Base-by-base conservation (phyloP, 2,329 filamentous ascomycete species). In the Cercospora brassicicola region DNA sequence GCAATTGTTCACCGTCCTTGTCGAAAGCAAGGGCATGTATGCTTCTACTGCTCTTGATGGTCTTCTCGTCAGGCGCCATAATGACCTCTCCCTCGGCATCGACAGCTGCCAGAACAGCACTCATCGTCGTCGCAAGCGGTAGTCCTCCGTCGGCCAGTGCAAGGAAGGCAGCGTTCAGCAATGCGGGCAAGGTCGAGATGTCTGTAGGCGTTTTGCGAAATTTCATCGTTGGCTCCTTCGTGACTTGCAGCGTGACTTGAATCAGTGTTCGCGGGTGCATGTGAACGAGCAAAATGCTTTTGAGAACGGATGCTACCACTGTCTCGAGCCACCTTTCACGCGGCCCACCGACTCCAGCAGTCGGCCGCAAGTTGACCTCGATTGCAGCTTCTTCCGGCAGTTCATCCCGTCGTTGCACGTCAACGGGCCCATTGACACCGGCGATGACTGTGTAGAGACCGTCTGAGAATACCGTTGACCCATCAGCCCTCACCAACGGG, bases 351-450 rank as follows among this genome's bases (percentile, higher is more conserved):
- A 95, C 89, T 15, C 94, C 94, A 71, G 90, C 89, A 39, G 91
- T 90, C 59, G 94, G 94, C 78, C 95, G 89, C 72, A 99, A 88
- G 78, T 94, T 89, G 67, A 99, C 92, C 80, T 98, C 95, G 72
- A 99, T 85, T 60, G 90, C 88, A 30, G 94, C 93, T 82, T 97
- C 93, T 80, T 96, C 94, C 7, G 95, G 91, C 73, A 95, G 88
- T 79, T 98, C 93, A 78, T 99, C 94, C 75, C 92, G 89, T 75
- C 94, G 88, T 74, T 89, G 89, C 15, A 94, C 92, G 82, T 99
- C 95, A 73, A 98, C 88, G 15, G 95, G 95, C 0, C 94, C 95
- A 80, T 97, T 98, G 73, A 96, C 93, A 13, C 92, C 90, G 65
- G 91, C 91, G 64, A 96, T 87, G 71, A 98, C 87, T 55, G 89